These are phyloP conservation scores for Agroathelia rolfsii DNA, from an alignment of 1,284 basidiomycete species.

Conservation along the genomic window DNA sequence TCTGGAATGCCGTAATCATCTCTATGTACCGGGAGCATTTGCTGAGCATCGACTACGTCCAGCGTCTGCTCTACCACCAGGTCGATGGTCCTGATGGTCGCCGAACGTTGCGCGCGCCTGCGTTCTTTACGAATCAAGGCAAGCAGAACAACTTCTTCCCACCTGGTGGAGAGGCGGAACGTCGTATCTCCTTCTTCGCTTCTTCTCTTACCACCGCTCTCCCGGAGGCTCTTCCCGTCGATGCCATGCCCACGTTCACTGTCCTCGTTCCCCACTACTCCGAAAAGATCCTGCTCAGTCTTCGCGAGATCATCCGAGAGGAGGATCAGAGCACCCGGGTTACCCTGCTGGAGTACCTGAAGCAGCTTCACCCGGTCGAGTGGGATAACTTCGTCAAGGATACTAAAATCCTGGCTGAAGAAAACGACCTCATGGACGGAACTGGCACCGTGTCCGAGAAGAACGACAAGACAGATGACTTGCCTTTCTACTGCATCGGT, in stretches of 20 bases:
- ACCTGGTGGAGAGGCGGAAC: slow-evolving; percentile 85
- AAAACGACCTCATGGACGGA: slow-evolving; percentile 58
- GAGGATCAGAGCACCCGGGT: slow-evolving; percentile 95
- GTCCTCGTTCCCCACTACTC: slow-evolving; percentile 95
- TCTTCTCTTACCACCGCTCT: slow-evolving; percentile 89
- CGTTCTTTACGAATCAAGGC: slow-evolving; percentile 89
- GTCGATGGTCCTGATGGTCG: slow-evolving; percentile 80
- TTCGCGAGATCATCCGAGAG: slow-evolving; percentile 93
- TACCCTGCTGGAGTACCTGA: slow-evolving; percentile 91
- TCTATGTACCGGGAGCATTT: slow-evolving; percentile 98
- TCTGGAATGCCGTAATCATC: slow-evolving; percentile 97
- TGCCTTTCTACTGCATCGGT: slow-evolving; percentile 99
- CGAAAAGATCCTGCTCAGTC: slow-evolving; percentile 89
- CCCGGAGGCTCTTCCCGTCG: slow-evolving; percentile 87
- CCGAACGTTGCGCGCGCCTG: slow-evolving; percentile 84
- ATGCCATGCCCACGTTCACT: slow-evolving; percentile 96
- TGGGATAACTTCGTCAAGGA: slow-evolving; percentile 99
- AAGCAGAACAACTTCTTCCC: slow-evolving; percentile 86
- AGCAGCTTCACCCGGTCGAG: slow-evolving; percentile 97
- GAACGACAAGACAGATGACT: slow-evolving; percentile 75
- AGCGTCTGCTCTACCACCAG: slow-evolving; percentile 90
- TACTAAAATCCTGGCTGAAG: slow-evolving; percentile 97
- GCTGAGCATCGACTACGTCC: slow-evolving; percentile 90
- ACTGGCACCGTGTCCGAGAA: slow-evolving; percentile 68
- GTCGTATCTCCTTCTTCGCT: slow-evolving; percentile 94